Evolutionary conservation across 2,329 filamentous ascomycete species (phyloP), one percentile per base, ranked within the genome.

Genomic region (Bipolaris zeicola): DNA sequence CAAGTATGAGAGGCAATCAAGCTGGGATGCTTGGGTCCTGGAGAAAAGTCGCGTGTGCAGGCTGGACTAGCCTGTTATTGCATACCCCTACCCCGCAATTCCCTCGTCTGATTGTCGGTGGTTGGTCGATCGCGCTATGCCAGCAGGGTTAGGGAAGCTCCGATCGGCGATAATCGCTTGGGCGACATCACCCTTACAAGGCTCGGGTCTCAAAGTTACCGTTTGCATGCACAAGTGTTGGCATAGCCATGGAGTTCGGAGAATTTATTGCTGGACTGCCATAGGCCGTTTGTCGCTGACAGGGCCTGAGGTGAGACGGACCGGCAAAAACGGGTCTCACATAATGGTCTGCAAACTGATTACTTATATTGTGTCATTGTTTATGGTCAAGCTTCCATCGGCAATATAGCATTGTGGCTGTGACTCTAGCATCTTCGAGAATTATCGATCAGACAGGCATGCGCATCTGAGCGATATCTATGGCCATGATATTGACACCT

Each of bases 131-230:
- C 13, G 11, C 11, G 43, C 45, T 55, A 44, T 37, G 22, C 55
- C 47, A 55, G 41, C 39, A 48, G 50, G 47, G 46, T 60, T 28
- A 7, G 26, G 26, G 52, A 48, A 49, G 45, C 43, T 38, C 37
- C 26, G 55, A 61, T 57, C 52, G 41, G 56, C 57, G 41, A 18
- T 42, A 18, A 14, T 36, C 26, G 56, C 59, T 61, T 55, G 53
- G 56, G 39, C 50, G 56, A 53, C 52, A 61, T 59, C 56, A 59
- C 39, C 50, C 33, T 28, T 31, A 45, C 34, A 37, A 52, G 24
- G 44, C 18, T 36, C 8, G 11, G 5, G n/a, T 53, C 43, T 46
- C 7, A 26, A 1, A 2, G 13, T 26, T 28, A 10, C 22, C 22
- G 47, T 38, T n/a, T 28, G 26, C 26, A 28, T 28, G 26, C 8